Percentiles rank a stretch among this genome's conserved stretches.
phyloP scores from a whole-genome alignment of 2,329 filamentous ascomycete species.

The Alternaria incomplexa region DNA sequence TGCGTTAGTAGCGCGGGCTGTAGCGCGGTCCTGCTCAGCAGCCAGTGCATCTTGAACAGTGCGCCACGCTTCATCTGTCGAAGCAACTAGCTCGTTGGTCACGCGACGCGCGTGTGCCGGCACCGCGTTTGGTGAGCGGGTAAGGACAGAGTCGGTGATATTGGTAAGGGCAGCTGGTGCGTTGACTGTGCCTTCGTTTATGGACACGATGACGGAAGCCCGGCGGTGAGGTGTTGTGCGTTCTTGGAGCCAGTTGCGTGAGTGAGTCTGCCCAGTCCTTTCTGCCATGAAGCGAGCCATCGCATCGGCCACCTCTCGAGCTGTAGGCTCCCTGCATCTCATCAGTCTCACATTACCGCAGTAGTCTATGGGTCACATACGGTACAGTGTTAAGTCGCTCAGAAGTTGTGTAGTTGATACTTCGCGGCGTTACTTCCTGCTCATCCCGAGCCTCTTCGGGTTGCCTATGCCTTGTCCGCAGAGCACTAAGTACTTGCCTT shows the following conservation, averaged over 20 bases:
- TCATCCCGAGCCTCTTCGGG: slow-evolving; percentile 49
- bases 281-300: slow-evolving; percentile 32
- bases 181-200: slow-evolving; percentile 35
- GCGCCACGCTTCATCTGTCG: slow-evolving; percentile 54
- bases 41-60: slow-evolving; percentile 56
- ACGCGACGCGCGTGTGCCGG: slow-evolving; percentile 41
- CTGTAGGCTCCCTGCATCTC: slow-evolving; percentile 17
- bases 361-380: slow-evolving; percentile 21
- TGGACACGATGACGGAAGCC: slow-evolving; percentile 49
- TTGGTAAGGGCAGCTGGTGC: slow-evolving; percentile 26
- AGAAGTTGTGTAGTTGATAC: slow-evolving; percentile 52
- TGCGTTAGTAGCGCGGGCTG: slow-evolving; percentile 19
- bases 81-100: slow-evolving; percentile 37
- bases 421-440: slow-evolving; percentile 44
- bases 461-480: slow-evolving; percentile 51
- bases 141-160: slow-evolving; percentile 38
- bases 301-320: slow-evolving; percentile 28
- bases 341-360: slow-evolving; percentile 13
- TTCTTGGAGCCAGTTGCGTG: slow-evolving; percentile 29
- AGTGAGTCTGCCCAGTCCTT: slow-evolving; percentile 13
- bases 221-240: slow-evolving; percentile 45
- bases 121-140: slow-evolving; percentile 39
- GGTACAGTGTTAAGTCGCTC: slow-evolving; percentile 29
- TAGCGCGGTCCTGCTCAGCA: slow-evolving; percentile 40
- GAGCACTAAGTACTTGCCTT: slow-evolving; percentile 54